Evolutionary conservation across 2,329 filamentous ascomycete genomes (phyloP), one percentile per base, ranked within the genome.

Genomic region (Dactylellina cionopaga): DNA sequence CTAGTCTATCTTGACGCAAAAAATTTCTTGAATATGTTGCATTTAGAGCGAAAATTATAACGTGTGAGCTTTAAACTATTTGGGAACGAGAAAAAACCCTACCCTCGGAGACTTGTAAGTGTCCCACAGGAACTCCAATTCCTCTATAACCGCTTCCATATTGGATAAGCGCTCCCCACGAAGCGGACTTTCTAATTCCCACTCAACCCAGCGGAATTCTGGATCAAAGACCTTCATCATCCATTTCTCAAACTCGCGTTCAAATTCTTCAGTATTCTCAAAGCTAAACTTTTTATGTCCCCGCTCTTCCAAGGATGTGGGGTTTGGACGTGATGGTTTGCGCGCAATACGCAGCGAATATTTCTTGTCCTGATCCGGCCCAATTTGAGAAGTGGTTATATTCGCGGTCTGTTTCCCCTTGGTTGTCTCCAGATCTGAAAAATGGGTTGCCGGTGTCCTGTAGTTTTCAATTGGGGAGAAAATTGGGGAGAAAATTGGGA

Each of bases 131-230:
- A 54, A 37, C 19, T 54, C 49, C 17, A 54, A 22, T 9, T 37
- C 49, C 1, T 54, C 49, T 6, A 54, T 24, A 2, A 37, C 31
- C 2, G 15, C 49, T n/a, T 24, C 13, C 5, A n/a, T 54, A 24
- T 15, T 33, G 9, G 17, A 25, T 3, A 54, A 15, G 5, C 49
- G 35, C 29, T 54, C 31, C 29, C 39, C 17, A 35, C 49, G 35
- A n/a, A 3, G 17, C 2, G 49, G 49, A 25, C 27, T 37, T 13
- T 54, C 49, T 9, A 54, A 22, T 15, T 54, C 49, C 49, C 49
- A 54, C 7, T n/a, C n/a, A n/a, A n/a, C n/a, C 54, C 54, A 58
- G 11, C 54, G 44, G 44, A 58, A 58, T 6, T 10, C n/a, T 1
- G 54, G 54, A 27, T 58, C 39, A 33, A 58, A 58, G 7, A 43